phyloP scores from a whole-genome alignment of 1,139 yeast species.

The Komagataea norvegica region DNA sequence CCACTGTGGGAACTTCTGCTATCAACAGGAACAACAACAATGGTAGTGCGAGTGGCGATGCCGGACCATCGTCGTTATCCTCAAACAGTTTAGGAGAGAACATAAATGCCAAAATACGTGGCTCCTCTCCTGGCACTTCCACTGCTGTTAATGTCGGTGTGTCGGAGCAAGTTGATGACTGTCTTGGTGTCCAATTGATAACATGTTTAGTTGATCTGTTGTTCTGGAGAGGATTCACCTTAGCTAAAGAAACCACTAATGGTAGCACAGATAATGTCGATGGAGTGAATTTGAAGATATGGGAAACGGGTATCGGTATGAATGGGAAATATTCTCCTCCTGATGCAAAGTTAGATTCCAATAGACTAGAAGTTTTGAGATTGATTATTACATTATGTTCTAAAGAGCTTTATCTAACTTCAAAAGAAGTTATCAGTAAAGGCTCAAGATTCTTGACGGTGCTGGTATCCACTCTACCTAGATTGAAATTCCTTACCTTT shows the following conservation, averaged over 20 bases:
- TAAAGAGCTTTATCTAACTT: constrained; percentile 49
- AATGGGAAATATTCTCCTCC: constrained; percentile 40
- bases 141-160: constrained; percentile 25
- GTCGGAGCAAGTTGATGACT: constrained; percentile 27
- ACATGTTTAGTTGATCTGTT: constrained; percentile 46
- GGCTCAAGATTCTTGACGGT: constrained; percentile 61
- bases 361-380: constrained; percentile 63
- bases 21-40: constrained; percentile 25
- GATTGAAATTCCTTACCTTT: constrained; percentile 45
- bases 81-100: constrained; percentile 26
- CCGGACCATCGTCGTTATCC: constrained; percentile 20
- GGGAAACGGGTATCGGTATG: constrained; percentile 79
- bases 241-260: constrained; percentile 25
- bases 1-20: constrained; percentile 35
- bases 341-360: constrained; percentile 50
- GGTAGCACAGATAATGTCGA: not conserved
- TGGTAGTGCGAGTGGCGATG: constrained; percentile 27
- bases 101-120: constrained; percentile 22
- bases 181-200: constrained; percentile 47
- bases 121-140: constrained; percentile 23
- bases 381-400: constrained; percentile 63
- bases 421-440: constrained; percentile 39
- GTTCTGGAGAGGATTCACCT: constrained; percentile 59
- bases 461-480: constrained; percentile 50
- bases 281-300: constrained; percentile 37